These are phyloP conservation scores for Zymoseptoria crescenta DNA, from an alignment of 2,329 filamentous ascomycete species.

Conservation along the genomic window DNA sequence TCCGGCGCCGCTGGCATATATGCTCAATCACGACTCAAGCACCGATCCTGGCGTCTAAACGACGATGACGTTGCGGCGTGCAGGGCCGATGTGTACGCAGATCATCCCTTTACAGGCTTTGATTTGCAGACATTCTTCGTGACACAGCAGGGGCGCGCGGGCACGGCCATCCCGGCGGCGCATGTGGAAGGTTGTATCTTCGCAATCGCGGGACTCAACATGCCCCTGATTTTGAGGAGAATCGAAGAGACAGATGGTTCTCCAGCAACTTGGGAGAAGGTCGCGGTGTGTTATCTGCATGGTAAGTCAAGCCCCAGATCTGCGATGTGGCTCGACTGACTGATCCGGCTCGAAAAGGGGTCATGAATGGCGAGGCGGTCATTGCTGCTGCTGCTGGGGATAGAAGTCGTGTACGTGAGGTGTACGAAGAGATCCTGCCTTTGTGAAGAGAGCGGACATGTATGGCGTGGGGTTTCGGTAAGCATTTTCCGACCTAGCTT, in stretches of 20 bases:
- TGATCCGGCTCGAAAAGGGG: not conserved
- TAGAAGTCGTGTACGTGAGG: not conserved
- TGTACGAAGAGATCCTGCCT: not conserved
- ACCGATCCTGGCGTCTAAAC: too few species aligned
- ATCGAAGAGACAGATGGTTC: not conserved
- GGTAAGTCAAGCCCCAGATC: not conserved
- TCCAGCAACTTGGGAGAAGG: not conserved
- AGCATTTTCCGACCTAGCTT: too few species aligned
- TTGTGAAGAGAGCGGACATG: not conserved
- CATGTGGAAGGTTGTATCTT: conserved; percentile 1
- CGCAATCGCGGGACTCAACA: not conserved
- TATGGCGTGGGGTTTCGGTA: too few species aligned
- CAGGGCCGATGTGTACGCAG: too few species aligned
- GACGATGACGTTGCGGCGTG: too few species aligned
- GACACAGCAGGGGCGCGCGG: conserved; percentile 1
- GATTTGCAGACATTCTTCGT: conserved; percentile 4
- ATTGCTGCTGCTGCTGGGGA: not conserved
- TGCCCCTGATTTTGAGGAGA: conserved; percentile 3
- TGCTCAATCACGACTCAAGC: too few species aligned
- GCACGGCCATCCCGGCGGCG: not conserved
- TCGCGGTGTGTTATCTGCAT: conserved; percentile 4
- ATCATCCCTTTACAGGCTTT: not conserved
- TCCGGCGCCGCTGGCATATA: not conserved
- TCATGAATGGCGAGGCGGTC: conserved; percentile 3
- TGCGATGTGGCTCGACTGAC: too few species aligned